Evolutionary conservation across 805 yeast genomes (phyloP).

Genomic region (Saturnispora besseyi): DNA sequence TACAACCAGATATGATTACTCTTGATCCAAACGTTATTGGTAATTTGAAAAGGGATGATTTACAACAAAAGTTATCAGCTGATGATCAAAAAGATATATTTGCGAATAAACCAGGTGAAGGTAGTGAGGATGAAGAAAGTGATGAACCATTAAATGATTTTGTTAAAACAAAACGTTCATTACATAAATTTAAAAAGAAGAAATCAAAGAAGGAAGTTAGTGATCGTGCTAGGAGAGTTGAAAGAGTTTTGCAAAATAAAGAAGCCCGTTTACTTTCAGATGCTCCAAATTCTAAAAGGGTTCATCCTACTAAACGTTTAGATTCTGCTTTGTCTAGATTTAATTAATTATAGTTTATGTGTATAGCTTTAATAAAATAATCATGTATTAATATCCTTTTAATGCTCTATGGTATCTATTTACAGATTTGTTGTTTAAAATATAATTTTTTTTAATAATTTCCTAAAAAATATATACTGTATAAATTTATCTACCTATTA

Average conservation of each 20-base stretch:
- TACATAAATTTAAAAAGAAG: constrained; percentile 74
- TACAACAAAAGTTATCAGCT: constrained; percentile 45
- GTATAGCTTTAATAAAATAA: background rate
- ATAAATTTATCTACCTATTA: background rate
- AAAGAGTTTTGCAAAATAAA: constrained; percentile 65
- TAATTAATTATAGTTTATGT: constrained; percentile 18
- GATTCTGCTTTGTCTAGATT: constrained; percentile 45
- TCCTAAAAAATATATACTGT: background rate
- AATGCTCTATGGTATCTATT: too few relatives aligned
- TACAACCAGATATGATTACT: constrained; percentile 86
- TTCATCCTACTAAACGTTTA: constrained; percentile 27
- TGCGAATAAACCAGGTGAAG: constrained; percentile 27
- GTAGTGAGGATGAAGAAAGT: constrained; percentile 33
- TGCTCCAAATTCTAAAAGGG: constrained; percentile 38
- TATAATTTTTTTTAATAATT: background rate
- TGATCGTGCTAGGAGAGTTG: constrained; percentile 70
- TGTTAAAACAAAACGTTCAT: constrained; percentile 70
- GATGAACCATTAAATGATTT: constrained; percentile 55
- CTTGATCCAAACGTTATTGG: constrained; percentile 87
- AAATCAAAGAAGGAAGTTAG: constrained; percentile 79
- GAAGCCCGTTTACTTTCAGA: constrained; percentile 42
- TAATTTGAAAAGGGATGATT: constrained; percentile 47
- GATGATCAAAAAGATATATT: constrained; percentile 33
- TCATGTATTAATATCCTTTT: too few relatives aligned
- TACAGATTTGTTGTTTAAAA: too few relatives aligned